Percentiles rank a stretch among this genome's conserved stretches.
Conservation (phyloP, 495 filamentous ascomycete species). For the Penicillium silybi region DNA sequence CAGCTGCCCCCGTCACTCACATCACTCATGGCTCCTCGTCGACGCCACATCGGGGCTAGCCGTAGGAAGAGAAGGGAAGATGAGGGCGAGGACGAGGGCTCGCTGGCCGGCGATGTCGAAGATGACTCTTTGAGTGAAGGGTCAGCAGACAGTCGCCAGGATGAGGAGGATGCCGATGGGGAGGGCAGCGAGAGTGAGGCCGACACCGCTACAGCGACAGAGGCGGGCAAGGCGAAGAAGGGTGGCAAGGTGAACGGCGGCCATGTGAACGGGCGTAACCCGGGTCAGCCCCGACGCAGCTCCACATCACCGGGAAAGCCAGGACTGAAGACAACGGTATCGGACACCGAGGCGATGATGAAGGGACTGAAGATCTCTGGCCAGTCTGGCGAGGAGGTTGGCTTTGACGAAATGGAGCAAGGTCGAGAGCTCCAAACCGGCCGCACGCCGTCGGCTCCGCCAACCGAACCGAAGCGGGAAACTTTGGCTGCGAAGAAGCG, state of each 20-base stretch:
- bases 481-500: constrained; percentile 63
- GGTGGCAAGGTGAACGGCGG: constrained; percentile 38
- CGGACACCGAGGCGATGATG: constrained; percentile 87
- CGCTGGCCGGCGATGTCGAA: constrained; percentile 61
- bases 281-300: constrained; percentile 25
- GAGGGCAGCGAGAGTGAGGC: constrained; percentile 73
- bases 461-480: constrained; percentile 39
- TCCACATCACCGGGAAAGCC: constrained; percentile 29
- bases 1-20: background rate
- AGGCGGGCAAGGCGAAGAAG: constrained; percentile 39
- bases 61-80: constrained; percentile 72
- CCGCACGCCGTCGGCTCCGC: constrained; percentile 39
- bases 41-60: constrained; percentile 70
- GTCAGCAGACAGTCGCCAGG: constrained; percentile 69
- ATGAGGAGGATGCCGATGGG: constrained; percentile 72
- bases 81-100: constrained; percentile 69
- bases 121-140: constrained; percentile 84
- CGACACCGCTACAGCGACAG: constrained; percentile 47
- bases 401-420: constrained; percentile 60
- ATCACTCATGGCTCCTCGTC: constrained; percentile 54
- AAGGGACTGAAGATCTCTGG: constrained; percentile 71
- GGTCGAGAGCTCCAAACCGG: constrained; percentile 24
- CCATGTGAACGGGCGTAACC: constrained; percentile 32
- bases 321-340: constrained; percentile 33
- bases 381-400: constrained; percentile 49